Conservation (phyloP, 257 asterid genomes). For the Nicotiana attenuata region DNA sequence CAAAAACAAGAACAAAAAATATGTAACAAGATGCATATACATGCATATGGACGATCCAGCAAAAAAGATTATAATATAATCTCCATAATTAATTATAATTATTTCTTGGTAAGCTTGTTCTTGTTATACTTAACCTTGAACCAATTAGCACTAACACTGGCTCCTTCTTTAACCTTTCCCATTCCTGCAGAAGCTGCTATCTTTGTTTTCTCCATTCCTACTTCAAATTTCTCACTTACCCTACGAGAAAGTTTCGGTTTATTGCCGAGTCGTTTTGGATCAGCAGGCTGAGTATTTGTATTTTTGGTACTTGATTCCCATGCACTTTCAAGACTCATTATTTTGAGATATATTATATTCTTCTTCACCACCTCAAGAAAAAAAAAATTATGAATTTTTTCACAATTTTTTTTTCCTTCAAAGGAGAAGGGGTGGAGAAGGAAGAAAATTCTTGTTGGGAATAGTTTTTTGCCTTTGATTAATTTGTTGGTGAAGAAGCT, state of each 20-base stretch:
- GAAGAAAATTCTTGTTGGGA: not conserved
- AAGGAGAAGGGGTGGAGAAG: not conserved
- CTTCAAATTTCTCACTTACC: constrained; percentile 31
- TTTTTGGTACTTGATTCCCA: constrained; percentile 8
- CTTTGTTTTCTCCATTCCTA: constrained; percentile 49
- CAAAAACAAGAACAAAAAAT: not conserved
- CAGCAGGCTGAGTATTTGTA: not conserved
- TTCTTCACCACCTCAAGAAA: not conserved
- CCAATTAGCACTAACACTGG: constrained; percentile 51
- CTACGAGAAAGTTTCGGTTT: constrained; percentile 28
- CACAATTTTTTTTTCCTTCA: not conserved
- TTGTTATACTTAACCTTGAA: constrained; percentile 43
- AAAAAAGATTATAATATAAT: not conserved
- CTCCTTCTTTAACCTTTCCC: constrained; percentile 49
- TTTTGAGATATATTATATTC: not conserved
- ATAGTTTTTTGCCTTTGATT: not conserved
- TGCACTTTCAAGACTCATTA: constrained; percentile 15
- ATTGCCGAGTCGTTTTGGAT: constrained; percentile 27
- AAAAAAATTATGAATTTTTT: not conserved
- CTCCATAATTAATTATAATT: constrained; percentile 7
- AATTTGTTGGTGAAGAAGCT: constrained; percentile 5
- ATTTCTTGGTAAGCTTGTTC: constrained; percentile 47
- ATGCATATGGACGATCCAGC: not conserved
- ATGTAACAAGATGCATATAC: not conserved
- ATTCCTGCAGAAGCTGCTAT: constrained; percentile 44